Evolutionary conservation across 2,329 filamentous ascomycete genomes (phyloP).

Genomic region (Chaetomium olivaceum): DNA sequence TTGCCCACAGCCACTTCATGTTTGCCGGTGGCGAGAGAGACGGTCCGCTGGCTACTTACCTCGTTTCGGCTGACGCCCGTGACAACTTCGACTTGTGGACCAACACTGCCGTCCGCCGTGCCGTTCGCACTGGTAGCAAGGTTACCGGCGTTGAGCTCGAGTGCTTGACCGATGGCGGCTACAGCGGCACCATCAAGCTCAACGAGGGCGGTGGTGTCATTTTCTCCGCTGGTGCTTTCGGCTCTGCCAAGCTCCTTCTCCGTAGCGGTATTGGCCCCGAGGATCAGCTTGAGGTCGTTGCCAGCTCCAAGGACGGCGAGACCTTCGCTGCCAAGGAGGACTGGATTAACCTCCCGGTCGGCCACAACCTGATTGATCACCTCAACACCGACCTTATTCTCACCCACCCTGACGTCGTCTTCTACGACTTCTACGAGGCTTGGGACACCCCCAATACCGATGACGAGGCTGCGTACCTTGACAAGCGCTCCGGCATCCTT

Average conservation of each 20-base stretch:
- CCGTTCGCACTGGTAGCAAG: constrained; percentile 63
- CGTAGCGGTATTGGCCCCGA: constrained; percentile 66
- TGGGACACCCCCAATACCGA: constrained; percentile 50
- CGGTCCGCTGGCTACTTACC: constrained; percentile 71
- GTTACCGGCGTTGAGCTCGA: constrained; percentile 70
- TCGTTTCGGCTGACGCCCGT: constrained; percentile 47
- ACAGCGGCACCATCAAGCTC: constrained; percentile 60
- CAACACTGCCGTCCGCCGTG: constrained; percentile 65
- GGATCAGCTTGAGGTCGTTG: constrained; percentile 57
- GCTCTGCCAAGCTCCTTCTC: constrained; percentile 68
- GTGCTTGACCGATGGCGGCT: constrained; percentile 53
- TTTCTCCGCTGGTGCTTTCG: constrained; percentile 67
- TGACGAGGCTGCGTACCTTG: constrained; percentile 49
- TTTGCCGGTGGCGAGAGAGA: constrained; percentile 65
- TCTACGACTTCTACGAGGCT: constrained; percentile 67
- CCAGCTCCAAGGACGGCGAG: constrained; percentile 50
- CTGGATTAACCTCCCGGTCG: constrained; percentile 62
- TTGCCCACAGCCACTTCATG: constrained; percentile 66
- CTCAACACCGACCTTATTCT: constrained; percentile 52
- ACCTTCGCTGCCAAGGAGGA: constrained; percentile 52
- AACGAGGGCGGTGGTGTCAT: constrained; percentile 63
- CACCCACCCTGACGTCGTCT: constrained; percentile 48
- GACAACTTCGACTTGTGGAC: constrained; percentile 68
- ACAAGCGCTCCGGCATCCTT: constrained; percentile 58
- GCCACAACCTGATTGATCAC: constrained; percentile 60